Evolutionary conservation across 805 yeast genomes (phyloP).

Genomic region (Myxozyma sirexii): DNA sequence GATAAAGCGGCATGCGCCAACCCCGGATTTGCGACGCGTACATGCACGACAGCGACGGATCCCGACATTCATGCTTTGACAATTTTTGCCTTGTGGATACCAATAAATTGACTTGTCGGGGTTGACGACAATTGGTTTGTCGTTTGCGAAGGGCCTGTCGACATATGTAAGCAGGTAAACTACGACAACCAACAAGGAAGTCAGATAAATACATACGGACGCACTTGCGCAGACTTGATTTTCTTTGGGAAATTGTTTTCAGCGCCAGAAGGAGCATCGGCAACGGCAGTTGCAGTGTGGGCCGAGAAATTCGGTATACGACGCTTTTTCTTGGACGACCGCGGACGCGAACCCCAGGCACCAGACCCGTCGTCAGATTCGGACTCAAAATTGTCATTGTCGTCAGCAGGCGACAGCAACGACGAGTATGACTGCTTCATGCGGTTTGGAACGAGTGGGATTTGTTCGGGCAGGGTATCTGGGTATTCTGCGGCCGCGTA

Average conservation of each 20-base stretch:
- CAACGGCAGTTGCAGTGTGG: not conserved
- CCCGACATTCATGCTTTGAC: conserved; percentile 25
- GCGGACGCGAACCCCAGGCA: not conserved
- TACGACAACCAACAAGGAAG: not conserved
- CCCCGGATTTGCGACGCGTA: conserved; percentile 32
- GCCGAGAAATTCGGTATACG: not conserved
- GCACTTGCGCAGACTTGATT: conserved; percentile 4
- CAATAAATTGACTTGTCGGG: conserved; percentile 18
- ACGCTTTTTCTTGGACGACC: not conserved
- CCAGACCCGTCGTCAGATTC: conserved; percentile 2
- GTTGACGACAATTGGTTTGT: conserved; percentile 25
- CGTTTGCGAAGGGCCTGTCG: conserved; percentile 21
- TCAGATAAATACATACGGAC: not conserved
- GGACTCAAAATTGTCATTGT: conserved; percentile 5
- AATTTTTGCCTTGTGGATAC: conserved; percentile 27
- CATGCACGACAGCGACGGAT: conserved; percentile 31
- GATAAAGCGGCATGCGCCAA: conserved; percentile 33
- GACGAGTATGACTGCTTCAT: not conserved
- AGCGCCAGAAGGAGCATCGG: not conserved
- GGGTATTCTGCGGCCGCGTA: not conserved
- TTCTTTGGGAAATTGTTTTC: not conserved
- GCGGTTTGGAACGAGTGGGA: not conserved
- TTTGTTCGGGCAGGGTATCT: not conserved
- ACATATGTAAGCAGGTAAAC: not conserved
- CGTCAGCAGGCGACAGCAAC: conserved; percentile 7